Conservation (phyloP, 1,284 basidiomycete species). For the Sporisorium iseilematis-ciliati region DNA sequence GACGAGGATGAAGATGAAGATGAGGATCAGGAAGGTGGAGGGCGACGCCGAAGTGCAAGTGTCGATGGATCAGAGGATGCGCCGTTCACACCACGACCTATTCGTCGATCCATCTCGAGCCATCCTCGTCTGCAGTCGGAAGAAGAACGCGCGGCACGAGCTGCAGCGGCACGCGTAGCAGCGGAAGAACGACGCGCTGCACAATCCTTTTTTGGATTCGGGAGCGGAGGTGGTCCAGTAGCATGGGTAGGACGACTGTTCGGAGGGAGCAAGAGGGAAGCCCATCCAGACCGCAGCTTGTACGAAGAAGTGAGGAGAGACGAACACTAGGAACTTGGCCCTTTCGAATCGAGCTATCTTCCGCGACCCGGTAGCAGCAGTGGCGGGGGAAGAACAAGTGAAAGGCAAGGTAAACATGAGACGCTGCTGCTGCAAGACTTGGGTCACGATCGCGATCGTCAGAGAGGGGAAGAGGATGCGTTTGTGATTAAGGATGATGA, state of each 20-base stretch:
- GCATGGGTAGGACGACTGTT: conserved; percentile 33
- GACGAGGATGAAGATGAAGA: conserved; percentile 32
- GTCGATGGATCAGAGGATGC: conserved; percentile 23
- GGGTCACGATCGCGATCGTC: neutral
- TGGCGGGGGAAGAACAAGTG: conserved; percentile 1
- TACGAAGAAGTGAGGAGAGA: conserved; percentile 52
- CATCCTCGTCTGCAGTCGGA: conserved; percentile 76
- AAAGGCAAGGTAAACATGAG: conserved; percentile 7
- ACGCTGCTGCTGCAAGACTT: conserved; percentile 16
- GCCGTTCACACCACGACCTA: conserved; percentile 48
- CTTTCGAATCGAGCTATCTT: conserved; percentile 21
- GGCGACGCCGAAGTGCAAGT: conserved; percentile 29
- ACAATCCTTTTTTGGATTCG: conserved; percentile 69
- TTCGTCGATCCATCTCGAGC: conserved; percentile 54
- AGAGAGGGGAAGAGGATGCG: neutral
- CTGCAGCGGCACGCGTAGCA: conserved; percentile 56
- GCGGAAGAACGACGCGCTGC: conserved; percentile 74
- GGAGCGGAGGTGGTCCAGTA: conserved; percentile 5
- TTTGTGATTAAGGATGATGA: conserved; percentile 14
- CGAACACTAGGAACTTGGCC: conserved; percentile 58
- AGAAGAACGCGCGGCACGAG: conserved; percentile 79
- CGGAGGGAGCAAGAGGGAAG: conserved; percentile 25
- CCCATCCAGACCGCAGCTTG: conserved; percentile 38
- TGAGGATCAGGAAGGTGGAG: conserved; percentile 37
- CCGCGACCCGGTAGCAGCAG: neutral